Percentiles rank a stretch among this genome's conserved stretches.
These are phyloP conservation scores for Orychophragmus violaceus DNA, from an alignment of 345 rosid genomes.

Conservation along the genomic window DNA sequence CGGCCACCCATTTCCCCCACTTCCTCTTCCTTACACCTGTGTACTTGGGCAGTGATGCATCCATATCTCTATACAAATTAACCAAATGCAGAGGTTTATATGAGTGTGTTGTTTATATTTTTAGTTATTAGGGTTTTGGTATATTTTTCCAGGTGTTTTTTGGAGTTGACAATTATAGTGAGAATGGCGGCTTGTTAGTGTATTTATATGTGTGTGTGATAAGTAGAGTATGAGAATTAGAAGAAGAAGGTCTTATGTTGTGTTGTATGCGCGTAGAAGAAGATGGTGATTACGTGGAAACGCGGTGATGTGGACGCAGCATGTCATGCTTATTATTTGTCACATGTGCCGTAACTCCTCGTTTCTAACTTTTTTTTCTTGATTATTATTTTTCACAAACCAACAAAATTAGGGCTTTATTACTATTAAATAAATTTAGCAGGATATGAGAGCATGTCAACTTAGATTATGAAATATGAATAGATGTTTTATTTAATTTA, in stretches of 20 bases:
- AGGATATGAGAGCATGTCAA: not conserved
- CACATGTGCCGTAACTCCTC: constrained; percentile 20
- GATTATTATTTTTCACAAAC: not conserved
- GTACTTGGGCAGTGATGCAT: constrained; percentile 41
- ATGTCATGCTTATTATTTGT: constrained; percentile 1
- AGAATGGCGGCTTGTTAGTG: constrained; percentile 25
- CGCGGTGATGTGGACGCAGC: constrained; percentile 8
- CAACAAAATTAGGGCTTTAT: not conserved
- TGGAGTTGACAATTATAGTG: constrained; percentile 15
- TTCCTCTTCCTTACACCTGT: constrained; percentile 84
- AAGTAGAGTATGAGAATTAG: not conserved
- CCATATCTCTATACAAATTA: constrained; percentile 1
- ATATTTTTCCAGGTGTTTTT: not conserved
- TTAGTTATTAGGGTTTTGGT: not conserved
- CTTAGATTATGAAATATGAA: not conserved
- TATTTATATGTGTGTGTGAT: constrained; percentile 19
- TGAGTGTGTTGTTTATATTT: not conserved
- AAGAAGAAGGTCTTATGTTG: constrained; percentile 17
- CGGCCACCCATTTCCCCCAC: constrained; percentile 97
- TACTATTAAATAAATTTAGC: not conserved
- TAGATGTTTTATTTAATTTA: not conserved
- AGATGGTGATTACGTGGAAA: constrained; percentile 22
- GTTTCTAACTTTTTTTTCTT: not conserved
- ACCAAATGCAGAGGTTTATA: not conserved
- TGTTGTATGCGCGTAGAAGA: constrained; percentile 24